Evolutionary conservation across 148 eudicot genomes (phyloP).

Genomic region (Fagopyrum esculentum): DNA sequence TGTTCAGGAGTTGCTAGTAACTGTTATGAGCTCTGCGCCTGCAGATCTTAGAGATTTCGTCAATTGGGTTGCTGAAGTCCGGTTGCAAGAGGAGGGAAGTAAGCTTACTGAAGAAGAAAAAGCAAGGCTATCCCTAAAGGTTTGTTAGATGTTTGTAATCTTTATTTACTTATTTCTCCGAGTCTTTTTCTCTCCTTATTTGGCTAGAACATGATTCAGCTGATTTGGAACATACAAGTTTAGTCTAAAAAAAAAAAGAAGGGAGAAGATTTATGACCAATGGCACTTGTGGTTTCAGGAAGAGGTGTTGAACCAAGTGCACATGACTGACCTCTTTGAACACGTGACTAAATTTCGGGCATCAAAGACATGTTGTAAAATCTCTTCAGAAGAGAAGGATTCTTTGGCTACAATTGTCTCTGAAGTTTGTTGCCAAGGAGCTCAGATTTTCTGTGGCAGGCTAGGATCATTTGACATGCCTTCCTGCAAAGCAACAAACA

Average conservation of each 20-base stretch:
- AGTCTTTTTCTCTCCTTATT: background rate
- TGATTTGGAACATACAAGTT: background rate
- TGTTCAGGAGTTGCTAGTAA: conserved; percentile 43
- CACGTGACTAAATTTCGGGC: conserved; percentile 45
- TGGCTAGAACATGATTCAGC: background rate
- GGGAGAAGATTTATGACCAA: background rate
- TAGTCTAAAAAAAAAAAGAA: background rate
- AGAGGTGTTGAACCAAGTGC: conserved; percentile 81
- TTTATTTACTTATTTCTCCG: conserved; percentile 4
- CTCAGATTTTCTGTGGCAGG: conserved; percentile 46
- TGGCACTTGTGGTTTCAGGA: conserved; percentile 37
- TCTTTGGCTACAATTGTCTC: conserved; percentile 57
- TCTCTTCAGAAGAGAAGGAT: conserved; percentile 25
- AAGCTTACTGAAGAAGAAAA: conserved; percentile 72
- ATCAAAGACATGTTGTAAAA: conserved; percentile 35
- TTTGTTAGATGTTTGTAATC: conserved; percentile 17
- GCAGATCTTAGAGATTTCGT: conserved; percentile 75
- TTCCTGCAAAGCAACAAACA: conserved; percentile 50
- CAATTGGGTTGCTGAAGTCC: conserved; percentile 88
- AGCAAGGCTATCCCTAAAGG: conserved; percentile 68
- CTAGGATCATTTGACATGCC: conserved; percentile 36
- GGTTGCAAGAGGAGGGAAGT: conserved; percentile 59
- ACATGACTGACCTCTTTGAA: conserved; percentile 59
- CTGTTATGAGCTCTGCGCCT: conserved; percentile 62
- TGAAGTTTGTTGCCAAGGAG: conserved; percentile 68